Percentiles rank a stretch among this genome's conserved stretches.
These are phyloP conservation scores for Thinopyrum elongatum DNA, from an alignment of 176 grass and related monocot species.

Conservation along the genomic window DNA sequence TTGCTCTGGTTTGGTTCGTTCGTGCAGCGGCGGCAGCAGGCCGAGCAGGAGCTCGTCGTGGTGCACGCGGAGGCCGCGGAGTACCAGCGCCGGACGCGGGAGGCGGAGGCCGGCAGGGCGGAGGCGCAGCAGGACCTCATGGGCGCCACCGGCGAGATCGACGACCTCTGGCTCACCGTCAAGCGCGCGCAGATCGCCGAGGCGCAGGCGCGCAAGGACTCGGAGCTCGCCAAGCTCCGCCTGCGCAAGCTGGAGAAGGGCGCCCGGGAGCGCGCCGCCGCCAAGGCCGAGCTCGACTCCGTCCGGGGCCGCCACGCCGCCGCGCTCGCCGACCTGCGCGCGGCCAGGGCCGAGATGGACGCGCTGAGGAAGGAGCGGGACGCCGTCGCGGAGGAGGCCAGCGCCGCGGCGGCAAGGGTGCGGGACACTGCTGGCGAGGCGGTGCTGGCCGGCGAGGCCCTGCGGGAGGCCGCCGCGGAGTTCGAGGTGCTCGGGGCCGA, in stretches of 20 bases:
- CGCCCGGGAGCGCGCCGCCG: slow-evolving; percentile 24
- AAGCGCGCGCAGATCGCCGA: slow-evolving; percentile 54
- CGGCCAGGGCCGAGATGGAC: slow-evolving; percentile 47
- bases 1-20: background rate
- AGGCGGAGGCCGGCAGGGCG: slow-evolving; percentile 31
- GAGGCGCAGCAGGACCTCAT: slow-evolving; percentile 36
- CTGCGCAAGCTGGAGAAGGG: slow-evolving; percentile 44
- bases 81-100: slow-evolving; percentile 34
- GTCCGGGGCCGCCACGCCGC: slow-evolving; percentile 26
- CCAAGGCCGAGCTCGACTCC: slow-evolving; percentile 44
- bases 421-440: slow-evolving; percentile 21
- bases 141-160: slow-evolving; percentile 18
- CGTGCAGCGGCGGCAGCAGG: slow-evolving; percentile 41
- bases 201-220: slow-evolving; percentile 51
- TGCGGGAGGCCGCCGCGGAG: slow-evolving; percentile 46
- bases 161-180: slow-evolving; percentile 51
- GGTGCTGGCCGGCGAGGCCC: slow-evolving; percentile 25
- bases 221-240: slow-evolving; percentile 54
- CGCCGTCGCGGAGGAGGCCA: slow-evolving; percentile 37
- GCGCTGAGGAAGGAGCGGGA: slow-evolving; percentile 38
- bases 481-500: slow-evolving; percentile 31
- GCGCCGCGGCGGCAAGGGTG: slow-evolving; percentile 17
- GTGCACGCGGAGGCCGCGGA: slow-evolving; percentile 30
- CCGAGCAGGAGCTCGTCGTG: slow-evolving; percentile 50
- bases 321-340: slow-evolving; percentile 42